Base-by-base conservation (phyloP, 306 rosid species). In the Medicago lupulina region DNA sequence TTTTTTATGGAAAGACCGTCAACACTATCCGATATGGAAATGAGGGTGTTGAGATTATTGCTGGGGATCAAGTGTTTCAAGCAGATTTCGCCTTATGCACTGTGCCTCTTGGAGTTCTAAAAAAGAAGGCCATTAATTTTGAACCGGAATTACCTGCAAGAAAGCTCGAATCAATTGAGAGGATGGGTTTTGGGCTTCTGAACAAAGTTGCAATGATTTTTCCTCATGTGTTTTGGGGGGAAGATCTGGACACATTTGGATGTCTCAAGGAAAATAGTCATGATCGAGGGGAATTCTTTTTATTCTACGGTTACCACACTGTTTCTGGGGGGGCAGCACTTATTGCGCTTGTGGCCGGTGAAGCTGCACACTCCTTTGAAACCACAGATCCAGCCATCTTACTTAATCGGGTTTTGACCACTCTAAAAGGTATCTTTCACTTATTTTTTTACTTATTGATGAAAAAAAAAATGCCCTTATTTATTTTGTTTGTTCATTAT, bases 211-310 rank as follows among this genome's bases (percentile, higher is more conserved):
- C 96, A 4, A 89, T 95, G 96, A 80, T 90, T 74, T 92, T 95
- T 73, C 97, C 99, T 13, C 73, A 87, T 84, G 99, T 92, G 50
- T 95, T 95, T 79, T 95, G 97, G 97, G 99, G 97, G 64, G 93
- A 92, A 79, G 99, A 95, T 7, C 89, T 82, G 21, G 99, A 95
- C 80, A 95, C 97, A 74, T 95, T 95, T 82, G 99, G 99, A 73
- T 87, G 90, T 83, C 97, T 95, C 63, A 92, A 81, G 73, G 96
- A 89, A 78, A 79, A 82, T 11, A 81, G 87, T 77, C 86, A 80
- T 68, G 83, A 87, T 61, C 97, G 99, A 25, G 99, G 99, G 66
- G 93, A 95, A 81, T 89, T 87, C 86, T 95, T 95, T 85, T 83
- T 95, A 79, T 95, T 95, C 78, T 95, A 92, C 68, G 53, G 88